Conservation (phyloP, 1,139 yeast genomes). For the Ashbya aceris region DNA sequence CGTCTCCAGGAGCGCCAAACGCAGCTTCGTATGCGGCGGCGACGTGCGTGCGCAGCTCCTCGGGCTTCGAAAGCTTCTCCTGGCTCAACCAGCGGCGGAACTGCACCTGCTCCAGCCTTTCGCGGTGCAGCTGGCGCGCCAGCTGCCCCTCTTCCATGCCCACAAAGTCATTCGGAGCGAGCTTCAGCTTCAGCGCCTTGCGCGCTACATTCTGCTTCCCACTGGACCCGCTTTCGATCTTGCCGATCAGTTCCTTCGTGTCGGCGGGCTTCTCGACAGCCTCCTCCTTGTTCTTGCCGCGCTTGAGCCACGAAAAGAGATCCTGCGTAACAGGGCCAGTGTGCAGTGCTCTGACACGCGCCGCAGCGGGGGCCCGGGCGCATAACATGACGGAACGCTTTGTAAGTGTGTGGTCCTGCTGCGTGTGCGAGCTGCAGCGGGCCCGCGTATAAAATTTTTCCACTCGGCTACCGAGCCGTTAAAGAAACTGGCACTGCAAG, state of each 20-base stretch:
- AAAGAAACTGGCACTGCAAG: too few species aligned
- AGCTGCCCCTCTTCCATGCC: slow-evolving; percentile 16
- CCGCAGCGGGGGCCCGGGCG: too few species aligned
- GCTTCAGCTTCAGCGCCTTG: slow-evolving; percentile 11
- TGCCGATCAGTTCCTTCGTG: slow-evolving; percentile 17
- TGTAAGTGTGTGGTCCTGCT: too few species aligned
- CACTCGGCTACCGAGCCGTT: too few species aligned
- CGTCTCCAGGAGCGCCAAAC: slow-evolving; percentile 10
- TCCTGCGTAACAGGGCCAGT: slow-evolving; percentile 21
- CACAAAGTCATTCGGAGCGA: slow-evolving; percentile 24
- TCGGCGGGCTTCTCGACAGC: slow-evolving; percentile 10
- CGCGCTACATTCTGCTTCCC: neutral
- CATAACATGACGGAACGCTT: too few species aligned
- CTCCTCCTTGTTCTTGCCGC: slow-evolving; percentile 18
- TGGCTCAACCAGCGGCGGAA: slow-evolving; percentile 32
- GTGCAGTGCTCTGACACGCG: slow-evolving; percentile 9
- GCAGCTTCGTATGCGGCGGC: slow-evolving; percentile 20
- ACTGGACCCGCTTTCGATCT: slow-evolving; percentile 17
- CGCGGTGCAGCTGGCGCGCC: slow-evolving; percentile 10
- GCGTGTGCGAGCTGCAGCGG: too few species aligned
- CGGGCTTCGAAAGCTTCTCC: slow-evolving; percentile 19
- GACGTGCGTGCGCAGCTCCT: slow-evolving; percentile 24
- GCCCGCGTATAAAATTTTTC: too few species aligned
- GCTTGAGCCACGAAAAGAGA: slow-evolving; percentile 33
- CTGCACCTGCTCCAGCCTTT: slow-evolving; percentile 13